Percentiles rank a stretch among this genome's conserved stretches.
phyloP scores from a whole-genome alignment of 495 filamentous ascomycete genomes.

The Pyrenula massariospora region DNA sequence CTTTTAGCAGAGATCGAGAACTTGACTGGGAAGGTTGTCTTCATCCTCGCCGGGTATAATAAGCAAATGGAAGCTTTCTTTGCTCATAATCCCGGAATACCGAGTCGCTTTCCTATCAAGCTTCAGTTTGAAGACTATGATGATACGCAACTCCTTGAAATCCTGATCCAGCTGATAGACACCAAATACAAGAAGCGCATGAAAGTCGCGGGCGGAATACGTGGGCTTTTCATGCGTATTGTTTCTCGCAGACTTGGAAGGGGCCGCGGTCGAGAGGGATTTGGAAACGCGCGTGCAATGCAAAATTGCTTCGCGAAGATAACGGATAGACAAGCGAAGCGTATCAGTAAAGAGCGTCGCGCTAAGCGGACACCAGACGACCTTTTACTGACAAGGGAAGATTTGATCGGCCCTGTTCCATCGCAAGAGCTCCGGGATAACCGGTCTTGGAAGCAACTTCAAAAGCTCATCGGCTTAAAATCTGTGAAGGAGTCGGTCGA shows the following conservation, averaged over 20 bases:
- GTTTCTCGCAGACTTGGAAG: constrained; percentile 47
- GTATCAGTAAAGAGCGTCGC: constrained; percentile 32
- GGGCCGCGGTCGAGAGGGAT: constrained; percentile 52
- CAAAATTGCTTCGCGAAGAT: constrained; percentile 49
- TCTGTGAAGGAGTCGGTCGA: constrained; percentile 51
- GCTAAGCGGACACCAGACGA: constrained; percentile 25
- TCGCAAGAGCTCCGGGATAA: constrained; percentile 33
- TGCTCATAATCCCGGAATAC: constrained; percentile 62
- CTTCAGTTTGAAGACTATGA: constrained; percentile 60
- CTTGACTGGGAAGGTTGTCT: constrained; percentile 58
- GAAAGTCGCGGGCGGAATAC: constrained; percentile 44
- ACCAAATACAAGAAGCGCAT: constrained; percentile 39
- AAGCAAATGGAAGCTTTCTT: constrained; percentile 75
- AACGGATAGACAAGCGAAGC: constrained; percentile 41
- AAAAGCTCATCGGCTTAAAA: constrained; percentile 46
- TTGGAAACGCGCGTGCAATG: constrained; percentile 61
- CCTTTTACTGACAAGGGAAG: constrained; percentile 42
- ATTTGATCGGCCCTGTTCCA: constrained; percentile 59
- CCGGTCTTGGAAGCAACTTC: constrained; percentile 46
- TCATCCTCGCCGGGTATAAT: constrained; percentile 68
- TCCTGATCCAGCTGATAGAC: constrained; percentile 35
- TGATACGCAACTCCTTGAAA: constrained; percentile 49
- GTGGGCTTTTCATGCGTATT: constrained; percentile 57
- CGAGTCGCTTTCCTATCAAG: constrained; percentile 56
- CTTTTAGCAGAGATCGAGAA: constrained; percentile 69